Conservation (phyloP, 768 basidiomycete species). For the Calocybe gangraenosa region DNA sequence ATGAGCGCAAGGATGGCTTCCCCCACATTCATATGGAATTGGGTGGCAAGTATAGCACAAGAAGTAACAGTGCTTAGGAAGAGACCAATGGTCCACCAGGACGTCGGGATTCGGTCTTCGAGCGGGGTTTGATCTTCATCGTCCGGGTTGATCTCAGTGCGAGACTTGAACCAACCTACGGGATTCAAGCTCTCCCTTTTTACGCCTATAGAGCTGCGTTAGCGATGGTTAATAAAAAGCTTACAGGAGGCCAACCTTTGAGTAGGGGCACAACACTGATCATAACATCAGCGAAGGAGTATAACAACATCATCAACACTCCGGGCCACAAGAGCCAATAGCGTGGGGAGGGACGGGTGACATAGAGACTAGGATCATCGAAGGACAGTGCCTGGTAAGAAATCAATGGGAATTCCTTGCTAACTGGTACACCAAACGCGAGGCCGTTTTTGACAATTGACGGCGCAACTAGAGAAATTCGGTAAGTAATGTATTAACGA, state of each 20-base stretch:
- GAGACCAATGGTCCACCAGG: conserved; percentile 55
- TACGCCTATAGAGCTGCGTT: conserved; percentile 10
- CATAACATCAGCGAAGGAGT: conserved; percentile 51
- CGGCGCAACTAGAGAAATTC: conserved; percentile 39
- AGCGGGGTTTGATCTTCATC: conserved; percentile 50
- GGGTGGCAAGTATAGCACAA: conserved; percentile 48
- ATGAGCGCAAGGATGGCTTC: conserved; percentile 53
- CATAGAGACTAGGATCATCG: conserved; percentile 34
- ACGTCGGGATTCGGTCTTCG: conserved; percentile 50
- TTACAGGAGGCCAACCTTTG: conserved; percentile 31
- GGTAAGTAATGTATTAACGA: not conserved
- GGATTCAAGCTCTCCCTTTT: conserved; percentile 21
- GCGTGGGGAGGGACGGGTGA: conserved; percentile 44
- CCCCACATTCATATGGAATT: conserved; percentile 55
- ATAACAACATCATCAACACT: conserved; percentile 57
- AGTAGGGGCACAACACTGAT: conserved; percentile 35
- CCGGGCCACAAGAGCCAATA: conserved; percentile 67
- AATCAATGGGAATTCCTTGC: conserved; percentile 37
- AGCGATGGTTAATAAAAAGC: not conserved
- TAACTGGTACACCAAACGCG: conserved; percentile 36
- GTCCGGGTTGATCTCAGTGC: conserved; percentile 28
- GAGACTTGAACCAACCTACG: conserved; percentile 24
- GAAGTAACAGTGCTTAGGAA: conserved; percentile 42
- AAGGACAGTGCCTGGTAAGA: conserved; percentile 45
- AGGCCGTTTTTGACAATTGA: conserved; percentile 47